A percentile compares a stretch with the other conserved stretches of the same genome.
phyloP scores from a whole-genome alignment of 208 protist species.

The Spongospora subterranea region DNA sequence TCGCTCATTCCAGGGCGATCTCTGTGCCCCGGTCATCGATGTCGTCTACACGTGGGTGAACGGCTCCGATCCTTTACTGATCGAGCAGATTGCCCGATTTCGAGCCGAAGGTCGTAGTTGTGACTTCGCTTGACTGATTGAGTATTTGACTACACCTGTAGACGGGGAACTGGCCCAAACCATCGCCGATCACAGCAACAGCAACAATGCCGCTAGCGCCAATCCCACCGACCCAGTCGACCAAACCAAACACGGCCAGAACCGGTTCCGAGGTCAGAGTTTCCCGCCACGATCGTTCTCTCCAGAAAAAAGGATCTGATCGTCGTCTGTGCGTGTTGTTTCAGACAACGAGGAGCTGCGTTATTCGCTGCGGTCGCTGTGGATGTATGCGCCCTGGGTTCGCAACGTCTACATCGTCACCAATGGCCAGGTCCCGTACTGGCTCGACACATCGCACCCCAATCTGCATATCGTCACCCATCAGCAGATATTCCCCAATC shows the following conservation, averaged over 20 bases:
- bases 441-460: conserved; percentile 79
- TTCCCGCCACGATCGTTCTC: too few species aligned
- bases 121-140: not conserved
- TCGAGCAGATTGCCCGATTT: not conserved
- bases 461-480: conserved; percentile 70
- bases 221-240: conserved; percentile 11
- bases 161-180: conserved; percentile 38
- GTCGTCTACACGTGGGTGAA: conserved; percentile 95
- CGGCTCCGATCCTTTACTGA: conserved; percentile 79
- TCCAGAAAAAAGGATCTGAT: too few species aligned
- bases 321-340: conserved; percentile 25
- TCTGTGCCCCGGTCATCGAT: conserved; percentile 75
- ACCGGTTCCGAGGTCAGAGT: not conserved
- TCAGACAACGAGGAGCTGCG: conserved; percentile 88
- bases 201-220: not conserved
- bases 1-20: conserved; percentile 57
- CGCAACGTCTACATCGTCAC: conserved; percentile 91
- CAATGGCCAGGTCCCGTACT: conserved; percentile 87
- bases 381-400: conserved; percentile 88
- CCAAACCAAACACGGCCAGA: conserved; percentile 43
- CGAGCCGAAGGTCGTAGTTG: not conserved
- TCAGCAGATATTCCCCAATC: conserved; percentile 82
- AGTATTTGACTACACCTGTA: not conserved
- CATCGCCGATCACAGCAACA: not conserved
- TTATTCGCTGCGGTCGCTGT: conserved; percentile 89